phyloP scores from a whole-genome alignment of 495 filamentous ascomycete species.

The Aspergillus carlsbadensis region DNA sequence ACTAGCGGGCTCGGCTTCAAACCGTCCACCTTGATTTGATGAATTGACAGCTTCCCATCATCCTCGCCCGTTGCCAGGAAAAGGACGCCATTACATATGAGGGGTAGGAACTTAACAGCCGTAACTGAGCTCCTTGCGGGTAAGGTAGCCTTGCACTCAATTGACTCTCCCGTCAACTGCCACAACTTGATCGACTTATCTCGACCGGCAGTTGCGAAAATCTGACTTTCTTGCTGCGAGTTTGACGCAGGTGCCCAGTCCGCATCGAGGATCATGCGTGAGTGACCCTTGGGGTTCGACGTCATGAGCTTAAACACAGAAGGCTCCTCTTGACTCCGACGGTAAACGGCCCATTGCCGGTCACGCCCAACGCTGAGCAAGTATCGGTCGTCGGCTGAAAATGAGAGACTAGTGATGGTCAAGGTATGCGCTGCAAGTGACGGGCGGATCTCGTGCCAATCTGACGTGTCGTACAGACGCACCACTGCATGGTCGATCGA shows the following conservation, averaged over 20 bases:
- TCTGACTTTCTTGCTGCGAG: constrained; percentile 3
- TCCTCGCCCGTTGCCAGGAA: constrained; percentile 67
- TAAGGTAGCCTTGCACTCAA: constrained; percentile 53
- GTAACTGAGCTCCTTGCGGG: constrained; percentile 63
- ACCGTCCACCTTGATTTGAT: constrained; percentile 38
- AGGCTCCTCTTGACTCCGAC: constrained; percentile 38
- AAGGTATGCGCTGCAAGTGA: constrained; percentile 76
- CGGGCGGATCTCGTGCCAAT: constrained; percentile 86
- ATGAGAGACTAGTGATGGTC: constrained; percentile 77
- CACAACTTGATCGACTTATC: constrained; percentile 87
- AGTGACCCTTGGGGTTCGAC: constrained; percentile 79
- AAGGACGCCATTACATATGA: constrained; percentile 37
- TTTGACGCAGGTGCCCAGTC: constrained; percentile 66
- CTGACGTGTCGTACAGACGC: constrained; percentile 78
- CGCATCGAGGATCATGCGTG: constrained; percentile 84
- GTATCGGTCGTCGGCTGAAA: constrained; percentile 69
- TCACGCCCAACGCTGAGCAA: constrained; percentile 90
- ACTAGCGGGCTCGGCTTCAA: constrained; percentile 44
- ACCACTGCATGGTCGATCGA: constrained; percentile 94
- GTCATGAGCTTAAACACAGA: constrained; percentile 54
- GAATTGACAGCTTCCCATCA: constrained; percentile 43
- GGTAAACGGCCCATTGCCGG: constrained; percentile 82
- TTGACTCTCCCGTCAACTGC: constrained; percentile 41
- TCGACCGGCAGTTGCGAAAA: constrained; percentile 85
- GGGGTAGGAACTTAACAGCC: constrained; percentile 66